Percentiles rank a stretch among this genome's conserved stretches.
Conservation (phyloP, 352 stramenopile species). For the Globisporangium abappressorium region DNA sequence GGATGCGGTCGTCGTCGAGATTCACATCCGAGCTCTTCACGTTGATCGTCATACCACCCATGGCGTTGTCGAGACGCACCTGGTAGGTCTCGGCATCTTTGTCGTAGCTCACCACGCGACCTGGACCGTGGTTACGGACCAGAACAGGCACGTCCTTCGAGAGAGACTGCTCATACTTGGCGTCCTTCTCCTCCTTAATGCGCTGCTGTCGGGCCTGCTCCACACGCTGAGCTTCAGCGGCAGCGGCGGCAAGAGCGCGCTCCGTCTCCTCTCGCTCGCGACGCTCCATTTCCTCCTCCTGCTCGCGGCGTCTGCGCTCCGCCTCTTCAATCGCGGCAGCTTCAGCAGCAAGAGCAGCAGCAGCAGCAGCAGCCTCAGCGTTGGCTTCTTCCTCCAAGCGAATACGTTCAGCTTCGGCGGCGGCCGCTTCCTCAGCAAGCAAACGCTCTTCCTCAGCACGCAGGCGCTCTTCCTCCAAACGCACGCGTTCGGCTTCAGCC, state of each 20-base stretch:
- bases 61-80: conserved; percentile 62
- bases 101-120: conserved; percentile 76
- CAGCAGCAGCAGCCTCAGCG: conserved; percentile 12
- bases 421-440: conserved; percentile 16
- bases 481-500: conserved; percentile 29
- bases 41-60: conserved; percentile 67
- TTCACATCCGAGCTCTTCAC: conserved; percentile 71
- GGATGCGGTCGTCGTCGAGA: conserved; percentile 81
- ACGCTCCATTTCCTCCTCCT: conserved; percentile 23
- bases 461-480: conserved; percentile 25
- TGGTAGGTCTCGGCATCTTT: conserved; percentile 75
- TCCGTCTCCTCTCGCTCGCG: conserved; percentile 30
- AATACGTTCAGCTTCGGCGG: conserved; percentile 4
- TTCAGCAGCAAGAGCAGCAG: conserved; percentile 10
- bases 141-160: conserved; percentile 86
- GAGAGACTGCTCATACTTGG: conserved; percentile 84
- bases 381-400: neutral
- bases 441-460: conserved; percentile 18
- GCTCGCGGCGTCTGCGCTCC: conserved; percentile 4
- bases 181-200: conserved; percentile 64
- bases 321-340: conserved; percentile 17
- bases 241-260: conserved; percentile 40
- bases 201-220: conserved; percentile 46
- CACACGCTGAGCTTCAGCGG: conserved; percentile 36
- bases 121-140: conserved; percentile 66